phyloP scores from a whole-genome alignment of 73 alveolate genomes.

The Diophrys sp. region DNA sequence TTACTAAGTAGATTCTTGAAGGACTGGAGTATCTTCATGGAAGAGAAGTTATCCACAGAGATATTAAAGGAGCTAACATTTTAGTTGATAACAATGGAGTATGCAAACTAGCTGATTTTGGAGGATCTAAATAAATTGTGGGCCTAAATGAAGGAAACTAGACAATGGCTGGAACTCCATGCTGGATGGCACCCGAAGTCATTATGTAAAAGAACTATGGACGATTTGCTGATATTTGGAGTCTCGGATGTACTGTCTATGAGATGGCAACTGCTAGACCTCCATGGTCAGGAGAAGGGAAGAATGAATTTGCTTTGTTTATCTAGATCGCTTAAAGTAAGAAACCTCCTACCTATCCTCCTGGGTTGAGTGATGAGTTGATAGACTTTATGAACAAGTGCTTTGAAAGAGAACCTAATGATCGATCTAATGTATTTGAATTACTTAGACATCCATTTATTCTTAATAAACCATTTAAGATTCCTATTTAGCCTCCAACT shows the following conservation, averaged over 20 bases:
- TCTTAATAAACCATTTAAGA: neutral
- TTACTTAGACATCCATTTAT: conserved; percentile 75
- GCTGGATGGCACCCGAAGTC: conserved; percentile 94
- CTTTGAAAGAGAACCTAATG: conserved; percentile 63
- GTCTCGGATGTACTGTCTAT: conserved; percentile 82
- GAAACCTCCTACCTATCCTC: conserved; percentile 75
- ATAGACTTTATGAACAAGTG: conserved; percentile 72
- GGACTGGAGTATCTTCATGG: too few relatives aligned
- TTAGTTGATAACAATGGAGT: too few relatives aligned
- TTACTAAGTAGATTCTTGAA: too few relatives aligned
- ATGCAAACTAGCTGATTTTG: too few relatives aligned
- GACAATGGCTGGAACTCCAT: conserved; percentile 63
- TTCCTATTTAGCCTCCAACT: neutral
- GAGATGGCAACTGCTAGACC: conserved; percentile 76
- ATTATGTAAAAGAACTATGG: conserved; percentile 55
- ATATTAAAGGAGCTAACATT: too few relatives aligned
- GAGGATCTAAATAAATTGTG: too few relatives aligned
- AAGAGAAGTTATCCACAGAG: too few relatives aligned
- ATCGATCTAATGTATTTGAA: conserved; percentile 74
- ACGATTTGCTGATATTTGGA: conserved; percentile 88
- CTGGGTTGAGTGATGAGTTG: conserved; percentile 50
- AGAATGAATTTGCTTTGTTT: conserved; percentile 47
- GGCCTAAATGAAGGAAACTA: conserved; percentile 22
- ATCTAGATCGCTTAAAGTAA: conserved; percentile 53
- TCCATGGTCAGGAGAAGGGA: conserved; percentile 61